Evolutionary conservation across 2,329 filamentous ascomycete genomes (phyloP), one percentile per base, ranked within the genome.

Genomic region (Arachnopeziza araneosa): DNA sequence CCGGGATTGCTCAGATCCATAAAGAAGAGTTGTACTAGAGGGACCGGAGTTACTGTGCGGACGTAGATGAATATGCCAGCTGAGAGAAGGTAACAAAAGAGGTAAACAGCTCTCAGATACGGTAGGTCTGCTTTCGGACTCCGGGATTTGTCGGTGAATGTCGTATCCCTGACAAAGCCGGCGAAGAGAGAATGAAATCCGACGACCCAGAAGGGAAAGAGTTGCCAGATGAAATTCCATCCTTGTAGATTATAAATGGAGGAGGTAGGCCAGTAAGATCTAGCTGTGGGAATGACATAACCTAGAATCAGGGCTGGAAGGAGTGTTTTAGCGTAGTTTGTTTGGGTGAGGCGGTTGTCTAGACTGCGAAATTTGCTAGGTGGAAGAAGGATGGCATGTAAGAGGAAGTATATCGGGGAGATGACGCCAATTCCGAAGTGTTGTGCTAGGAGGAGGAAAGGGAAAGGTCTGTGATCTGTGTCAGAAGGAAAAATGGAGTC

Each of bases 331-430:
- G 69, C 69, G 21, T 69, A 68, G 21, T 65, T 58, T 8, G 64
- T 53, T 12, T 66, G 66, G 17, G 69, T 66, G 23, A 74, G 59
- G 23, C 73, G 64, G 58, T 67, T 69, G 58, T 74, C 72, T 9
- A 62, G 59, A 7, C 70, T 65, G 10, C 68, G 64, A 60, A 69
- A 73, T 21, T 67, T 68, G 12, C 67, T 65, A 36, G 70, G 60
- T 1, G 70, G 67, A n/a, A 66, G 63, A 17, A 61, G 61, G 10
- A 72, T 55, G 59, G 69, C 73, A 56, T 73, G 69, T 22, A 74
- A 58, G 58, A 70, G 73, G 63, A 65, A 74, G 65, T 69, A 75
- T 22, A 73, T 17, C 6, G 72, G 71, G 2, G 67, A 67, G 1
- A 71, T 52, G 32, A 71, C 48, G 19, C 69, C 73, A 24, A 70